Conservation (phyloP, 78 protist genomes). For the Trichosphaerium sp. region DNA sequence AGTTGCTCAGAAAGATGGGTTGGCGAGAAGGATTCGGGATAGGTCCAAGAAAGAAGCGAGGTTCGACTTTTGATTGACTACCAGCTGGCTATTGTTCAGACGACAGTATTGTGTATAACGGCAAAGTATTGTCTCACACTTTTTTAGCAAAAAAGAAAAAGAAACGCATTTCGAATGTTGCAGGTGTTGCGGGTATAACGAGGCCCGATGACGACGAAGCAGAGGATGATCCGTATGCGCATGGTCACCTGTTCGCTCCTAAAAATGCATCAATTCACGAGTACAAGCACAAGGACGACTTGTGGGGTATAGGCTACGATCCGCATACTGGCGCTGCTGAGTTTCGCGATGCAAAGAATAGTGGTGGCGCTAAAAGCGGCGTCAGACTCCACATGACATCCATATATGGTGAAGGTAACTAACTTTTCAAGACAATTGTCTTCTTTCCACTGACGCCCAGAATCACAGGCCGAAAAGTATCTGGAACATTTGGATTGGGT, state of each 20-base stretch:
- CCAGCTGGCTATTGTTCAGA: not conserved
- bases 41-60: not conserved
- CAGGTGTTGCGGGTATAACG: not conserved
- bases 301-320: not conserved
- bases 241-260: not conserved
- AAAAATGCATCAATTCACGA: too few relatives aligned
- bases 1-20: conserved; percentile 31
- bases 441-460: not conserved
- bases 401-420: too few relatives aligned
- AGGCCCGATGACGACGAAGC: not conserved
- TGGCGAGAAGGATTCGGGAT: conserved; percentile 3
- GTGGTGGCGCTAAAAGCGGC: not conserved
- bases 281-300: not conserved
- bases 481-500: not conserved
- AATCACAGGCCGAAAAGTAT: not conserved
- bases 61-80: not conserved
- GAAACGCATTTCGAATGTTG: not conserved
- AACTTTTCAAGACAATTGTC: not conserved
- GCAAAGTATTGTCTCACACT: too few relatives aligned
- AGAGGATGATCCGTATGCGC: not conserved
- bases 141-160: not conserved
- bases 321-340: not conserved
- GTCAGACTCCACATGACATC: not conserved
- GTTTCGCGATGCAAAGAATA: not conserved
- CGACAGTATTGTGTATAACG: too few relatives aligned